Conservation (phyloP, 2,329 filamentous ascomycete genomes). For the Xylariales sp. region DNA sequence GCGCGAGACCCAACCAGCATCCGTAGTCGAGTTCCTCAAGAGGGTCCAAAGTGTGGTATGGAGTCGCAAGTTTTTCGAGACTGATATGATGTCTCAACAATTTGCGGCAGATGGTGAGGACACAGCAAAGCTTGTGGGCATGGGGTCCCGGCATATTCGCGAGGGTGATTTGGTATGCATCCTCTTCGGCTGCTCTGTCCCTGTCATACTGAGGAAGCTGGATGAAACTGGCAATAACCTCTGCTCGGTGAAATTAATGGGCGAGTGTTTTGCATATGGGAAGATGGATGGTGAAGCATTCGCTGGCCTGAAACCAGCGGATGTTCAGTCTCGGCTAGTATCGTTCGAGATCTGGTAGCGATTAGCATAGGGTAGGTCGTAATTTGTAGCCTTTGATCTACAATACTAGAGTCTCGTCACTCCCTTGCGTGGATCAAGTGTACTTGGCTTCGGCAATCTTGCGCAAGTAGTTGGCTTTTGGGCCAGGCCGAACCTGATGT, state of each 20-base stretch:
- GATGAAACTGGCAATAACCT: background rate
- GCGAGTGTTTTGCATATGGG: conserved; percentile 18
- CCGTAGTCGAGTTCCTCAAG: conserved; percentile 10
- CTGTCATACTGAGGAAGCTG: conserved; percentile 12
- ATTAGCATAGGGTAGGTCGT: no score
- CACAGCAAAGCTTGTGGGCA: conserved; percentile 4
- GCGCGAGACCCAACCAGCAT: background rate
- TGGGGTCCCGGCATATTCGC: conserved; percentile 3
- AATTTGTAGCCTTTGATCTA: no score
- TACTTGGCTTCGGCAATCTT: no score
- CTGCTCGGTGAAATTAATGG: conserved; percentile 1
- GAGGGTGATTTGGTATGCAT: conserved; percentile 15
- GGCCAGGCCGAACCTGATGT: no score
- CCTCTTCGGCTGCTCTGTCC: conserved; percentile 18
- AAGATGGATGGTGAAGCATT: conserved; percentile 16
- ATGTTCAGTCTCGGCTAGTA: background rate
- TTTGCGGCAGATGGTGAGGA: background rate
- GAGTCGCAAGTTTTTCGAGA: conserved; percentile 11
- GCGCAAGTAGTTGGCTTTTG: no score
- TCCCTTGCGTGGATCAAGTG: no score
- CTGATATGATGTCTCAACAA: background rate
- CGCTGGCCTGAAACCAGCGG: background rate
- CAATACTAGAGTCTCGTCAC: no score
- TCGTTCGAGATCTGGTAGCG: background rate
- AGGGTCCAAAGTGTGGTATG: conserved; percentile 12